These are phyloP conservation scores for Lachancea nothofagi DNA, from an alignment of 805 yeast genomes.

Conservation along the genomic window DNA sequence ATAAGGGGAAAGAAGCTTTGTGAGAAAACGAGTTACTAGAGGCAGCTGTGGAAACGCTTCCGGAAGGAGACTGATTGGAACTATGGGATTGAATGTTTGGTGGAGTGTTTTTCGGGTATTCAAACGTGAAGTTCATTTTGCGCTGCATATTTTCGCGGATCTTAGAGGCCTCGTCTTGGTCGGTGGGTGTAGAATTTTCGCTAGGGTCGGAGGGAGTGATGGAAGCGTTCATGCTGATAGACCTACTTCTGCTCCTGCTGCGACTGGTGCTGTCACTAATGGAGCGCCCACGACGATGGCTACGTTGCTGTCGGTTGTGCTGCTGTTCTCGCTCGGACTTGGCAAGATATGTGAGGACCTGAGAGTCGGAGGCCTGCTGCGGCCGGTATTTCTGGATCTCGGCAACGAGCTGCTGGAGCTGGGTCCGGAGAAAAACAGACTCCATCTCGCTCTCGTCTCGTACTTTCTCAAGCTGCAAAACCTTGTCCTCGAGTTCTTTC, in stretches of 20 bases:
- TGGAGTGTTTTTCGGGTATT: conserved; percentile 45
- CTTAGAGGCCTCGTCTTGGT: conserved; percentile 6
- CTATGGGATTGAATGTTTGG: not conserved
- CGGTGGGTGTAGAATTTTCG: conserved; percentile 5
- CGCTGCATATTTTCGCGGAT: conserved; percentile 17
- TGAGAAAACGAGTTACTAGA: conserved; percentile 15
- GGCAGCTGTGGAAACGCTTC: conserved; percentile 23
- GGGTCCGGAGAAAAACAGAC: conserved; percentile 65
- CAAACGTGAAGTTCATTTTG: conserved; percentile 40
- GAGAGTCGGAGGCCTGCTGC: conserved; percentile 27
- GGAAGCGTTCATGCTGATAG: conserved; percentile 3
- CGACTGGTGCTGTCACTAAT: conserved; percentile 1
- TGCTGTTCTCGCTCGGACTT: conserved; percentile 13
- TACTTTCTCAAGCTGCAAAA: conserved; percentile 63
- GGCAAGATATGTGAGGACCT: conserved; percentile 22
- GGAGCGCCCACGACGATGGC: not conserved
- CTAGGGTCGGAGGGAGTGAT: conserved; percentile 4
- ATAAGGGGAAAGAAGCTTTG: conserved; percentile 1
- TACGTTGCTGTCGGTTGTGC: not conserved
- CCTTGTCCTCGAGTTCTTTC: conserved; percentile 79
- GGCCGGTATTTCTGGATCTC: conserved; percentile 63
- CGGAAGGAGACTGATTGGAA: conserved; percentile 21
- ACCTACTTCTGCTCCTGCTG: conserved; percentile 7
- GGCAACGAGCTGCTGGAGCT: conserved; percentile 64
- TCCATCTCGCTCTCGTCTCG: conserved; percentile 65